phyloP scores from a whole-genome alignment of 192 early-diverging fungal genomes.

The Entomortierella parvispora region DNA sequence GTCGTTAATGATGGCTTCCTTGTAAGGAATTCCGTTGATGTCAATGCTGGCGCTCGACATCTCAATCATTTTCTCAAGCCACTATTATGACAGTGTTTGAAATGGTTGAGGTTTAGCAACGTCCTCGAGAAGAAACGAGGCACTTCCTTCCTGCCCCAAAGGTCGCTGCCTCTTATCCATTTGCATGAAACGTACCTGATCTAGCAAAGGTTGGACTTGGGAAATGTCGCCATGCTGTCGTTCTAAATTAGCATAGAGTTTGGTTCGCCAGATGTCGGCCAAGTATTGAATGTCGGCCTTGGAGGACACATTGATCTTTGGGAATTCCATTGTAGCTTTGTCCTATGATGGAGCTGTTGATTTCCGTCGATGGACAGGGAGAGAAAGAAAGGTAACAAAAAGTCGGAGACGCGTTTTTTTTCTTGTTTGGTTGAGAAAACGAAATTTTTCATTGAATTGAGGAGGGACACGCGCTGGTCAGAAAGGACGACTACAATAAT shows the following conservation, averaged over 20 bases:
- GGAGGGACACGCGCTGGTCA: no score
- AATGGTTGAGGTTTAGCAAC: neutral
- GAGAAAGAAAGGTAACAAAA: neutral
- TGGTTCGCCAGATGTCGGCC: constrained; percentile 19
- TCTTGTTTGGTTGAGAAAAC: no score
- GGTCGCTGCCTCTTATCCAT: no score
- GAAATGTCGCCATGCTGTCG: constrained; percentile 2
- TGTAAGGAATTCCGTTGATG: constrained; percentile 52
- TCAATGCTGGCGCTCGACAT: constrained; percentile 47
- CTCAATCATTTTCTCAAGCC: constrained; percentile 47
- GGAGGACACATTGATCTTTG: constrained; percentile 49
- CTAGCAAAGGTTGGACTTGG: constrained; percentile 20
- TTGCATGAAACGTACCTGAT: constrained; percentile 15
- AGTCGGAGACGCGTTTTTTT: neutral
- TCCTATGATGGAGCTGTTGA: neutral
- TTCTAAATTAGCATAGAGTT: constrained; percentile 12
- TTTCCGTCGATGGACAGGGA: neutral
- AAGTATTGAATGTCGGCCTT: constrained; percentile 48
- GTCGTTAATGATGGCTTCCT: constrained; percentile 44
- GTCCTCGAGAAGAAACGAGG: neutral
- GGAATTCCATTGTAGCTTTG: constrained; percentile 24
- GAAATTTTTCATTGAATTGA: neutral
- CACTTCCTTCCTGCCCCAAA: neutral
- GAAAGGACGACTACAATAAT: no score
- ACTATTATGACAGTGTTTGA: constrained; percentile 45